A percentile compares a stretch with the other conserved stretches of the same genome.
Evolutionary conservation across 1,284 basidiomycete species (phyloP).

Genomic region (Irpex lacteus): DNA sequence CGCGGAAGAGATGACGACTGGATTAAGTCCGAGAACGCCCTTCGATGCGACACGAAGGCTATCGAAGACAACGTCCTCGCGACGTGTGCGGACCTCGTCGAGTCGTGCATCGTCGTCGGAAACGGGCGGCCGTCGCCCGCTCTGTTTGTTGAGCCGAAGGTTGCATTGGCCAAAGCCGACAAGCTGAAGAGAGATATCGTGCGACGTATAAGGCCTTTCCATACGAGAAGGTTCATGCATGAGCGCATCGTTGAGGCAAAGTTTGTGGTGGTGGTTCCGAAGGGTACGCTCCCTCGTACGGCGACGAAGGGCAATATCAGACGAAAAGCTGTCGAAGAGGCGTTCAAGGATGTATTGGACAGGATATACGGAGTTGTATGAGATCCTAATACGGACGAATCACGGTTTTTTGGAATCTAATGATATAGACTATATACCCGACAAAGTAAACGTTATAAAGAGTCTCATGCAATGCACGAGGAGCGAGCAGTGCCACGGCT

Average conservation of each 20-base stretch:
- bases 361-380: constrained; percentile 33
- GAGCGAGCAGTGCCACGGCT: too few relatives aligned
- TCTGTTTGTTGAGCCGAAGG: constrained; percentile 58
- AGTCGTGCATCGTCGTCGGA: constrained; percentile 63
- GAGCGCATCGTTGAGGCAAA: constrained; percentile 56
- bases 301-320: constrained; percentile 69
- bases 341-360: constrained; percentile 49
- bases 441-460: too few relatives aligned
- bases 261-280: constrained; percentile 55
- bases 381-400: neutral
- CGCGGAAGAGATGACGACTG: constrained; percentile 72
- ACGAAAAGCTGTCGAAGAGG: constrained; percentile 58
- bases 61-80: constrained; percentile 67
- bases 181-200: constrained; percentile 60
- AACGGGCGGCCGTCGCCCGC: constrained; percentile 62
- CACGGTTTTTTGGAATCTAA: neutral
- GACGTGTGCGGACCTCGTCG: constrained; percentile 51
- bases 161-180: constrained; percentile 33
- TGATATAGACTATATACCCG: neutral
- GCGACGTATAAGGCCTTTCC: constrained; percentile 56
- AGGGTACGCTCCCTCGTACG: constrained; percentile 57
- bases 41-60: constrained; percentile 71
- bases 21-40: constrained; percentile 72
- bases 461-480: too few relatives aligned
- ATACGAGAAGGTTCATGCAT: constrained; percentile 60